phyloP scores from a whole-genome alignment of 805 yeast genomes.

The Lachancea meyersii region DNA sequence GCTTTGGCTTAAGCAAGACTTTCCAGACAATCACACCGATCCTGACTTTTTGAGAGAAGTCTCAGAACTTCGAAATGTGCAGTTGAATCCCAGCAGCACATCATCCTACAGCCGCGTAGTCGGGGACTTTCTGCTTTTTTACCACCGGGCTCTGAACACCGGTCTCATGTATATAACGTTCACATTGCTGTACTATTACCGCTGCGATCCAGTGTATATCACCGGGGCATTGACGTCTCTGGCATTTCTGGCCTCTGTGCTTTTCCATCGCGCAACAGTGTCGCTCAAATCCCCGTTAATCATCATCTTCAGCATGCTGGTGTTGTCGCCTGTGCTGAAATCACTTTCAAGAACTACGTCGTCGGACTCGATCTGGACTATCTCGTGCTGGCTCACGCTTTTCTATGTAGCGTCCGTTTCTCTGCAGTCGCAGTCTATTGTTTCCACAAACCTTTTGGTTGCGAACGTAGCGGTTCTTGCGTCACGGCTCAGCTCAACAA shows the following conservation, averaged over 20 bases:
- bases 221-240: constrained; percentile 18
- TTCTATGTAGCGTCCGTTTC: constrained; percentile 44
- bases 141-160: constrained; percentile 44
- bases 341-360: constrained; percentile 85
- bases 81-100: constrained; percentile 17
- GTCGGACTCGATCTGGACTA: constrained; percentile 92
- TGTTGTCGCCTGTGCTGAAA: constrained; percentile 83
- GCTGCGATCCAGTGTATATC: constrained; percentile 20
- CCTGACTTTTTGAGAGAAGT: constrained; percentile 49
- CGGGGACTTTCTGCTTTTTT: constrained; percentile 23
- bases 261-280: constrained; percentile 11
- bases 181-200: constrained; percentile 20
- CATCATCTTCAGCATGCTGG: constrained; percentile 62
- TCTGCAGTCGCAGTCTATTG: constrained; percentile 37
- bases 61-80: constrained; percentile 12
- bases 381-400: constrained; percentile 71
- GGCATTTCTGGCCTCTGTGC: constrained; percentile 1
- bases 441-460: constrained; percentile 76
- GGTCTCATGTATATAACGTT: constrained; percentile 65
- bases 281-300: constrained; percentile 59
- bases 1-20: constrained; percentile 77
- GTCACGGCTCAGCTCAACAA: constrained; percentile 69
- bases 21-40: constrained; percentile 90
- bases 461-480: constrained; percentile 87
- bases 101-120: constrained; percentile 16